Conservation (phyloP, 1,284 basidiomycete genomes). For the Ganoderma multipileum region DNA sequence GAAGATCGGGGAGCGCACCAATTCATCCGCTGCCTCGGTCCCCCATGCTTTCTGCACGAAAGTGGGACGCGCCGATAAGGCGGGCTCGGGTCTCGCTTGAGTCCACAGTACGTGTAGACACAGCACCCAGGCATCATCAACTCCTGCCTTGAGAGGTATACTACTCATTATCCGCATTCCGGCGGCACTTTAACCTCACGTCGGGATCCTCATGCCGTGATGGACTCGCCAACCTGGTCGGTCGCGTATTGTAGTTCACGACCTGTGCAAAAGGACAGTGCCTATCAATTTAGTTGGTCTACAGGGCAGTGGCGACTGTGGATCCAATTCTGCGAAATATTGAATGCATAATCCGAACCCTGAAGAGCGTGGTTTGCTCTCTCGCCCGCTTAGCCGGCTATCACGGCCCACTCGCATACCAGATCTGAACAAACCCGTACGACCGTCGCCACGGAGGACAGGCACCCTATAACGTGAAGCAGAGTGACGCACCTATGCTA, state of each 20-base stretch:
- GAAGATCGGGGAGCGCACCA: constrained; percentile 29
- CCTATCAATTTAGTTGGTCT: not conserved
- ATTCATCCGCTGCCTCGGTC: constrained; percentile 26
- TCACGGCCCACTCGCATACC: not conserved
- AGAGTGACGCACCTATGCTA: not conserved
- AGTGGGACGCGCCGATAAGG: no score
- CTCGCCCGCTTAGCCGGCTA: not conserved
- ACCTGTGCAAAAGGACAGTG: not conserved
- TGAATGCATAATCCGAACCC: not conserved
- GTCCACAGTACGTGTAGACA: no score
- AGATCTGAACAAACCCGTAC: not conserved
- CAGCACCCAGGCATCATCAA: no score
- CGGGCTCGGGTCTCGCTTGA: no score
- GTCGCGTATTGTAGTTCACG: not conserved
- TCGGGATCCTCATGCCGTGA: not conserved
- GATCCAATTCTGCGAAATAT: not conserved
- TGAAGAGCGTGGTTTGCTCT: no score
- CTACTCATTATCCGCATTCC: not conserved
- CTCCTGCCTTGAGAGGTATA: not conserved
- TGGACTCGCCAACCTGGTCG: not conserved
- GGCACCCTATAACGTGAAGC: not conserved
- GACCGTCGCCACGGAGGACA: no score
- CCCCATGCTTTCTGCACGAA: constrained; percentile 59
- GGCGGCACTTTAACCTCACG: not conserved
- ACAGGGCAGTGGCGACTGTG: not conserved